These are phyloP conservation scores for Stagonosporopsis cucurbitacearum DNA, from an alignment of 2,329 filamentous ascomycete species.

Conservation along the genomic window DNA sequence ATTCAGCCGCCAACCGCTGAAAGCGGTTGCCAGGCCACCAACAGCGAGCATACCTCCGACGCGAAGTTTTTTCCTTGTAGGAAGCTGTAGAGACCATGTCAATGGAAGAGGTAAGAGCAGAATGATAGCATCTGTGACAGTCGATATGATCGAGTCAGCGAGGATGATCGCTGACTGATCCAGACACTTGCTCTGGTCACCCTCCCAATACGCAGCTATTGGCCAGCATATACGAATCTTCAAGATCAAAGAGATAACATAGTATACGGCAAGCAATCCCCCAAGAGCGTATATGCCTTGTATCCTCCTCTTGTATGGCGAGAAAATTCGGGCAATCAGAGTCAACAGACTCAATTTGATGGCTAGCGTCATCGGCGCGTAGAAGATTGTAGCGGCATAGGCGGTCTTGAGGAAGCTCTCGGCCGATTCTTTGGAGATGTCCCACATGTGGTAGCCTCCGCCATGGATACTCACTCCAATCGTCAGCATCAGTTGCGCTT, in stretches of 20 bases:
- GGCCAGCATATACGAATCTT: constrained; percentile 24
- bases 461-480: constrained; percentile 14
- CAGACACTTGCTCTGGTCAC: constrained; percentile 35
- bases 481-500: background rate
- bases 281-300: constrained; percentile 25
- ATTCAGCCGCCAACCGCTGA: constrained; percentile 39
- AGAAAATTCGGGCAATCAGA: constrained; percentile 33
- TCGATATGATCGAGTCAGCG: constrained; percentile 41
- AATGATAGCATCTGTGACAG: constrained; percentile 46
- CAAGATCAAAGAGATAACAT: constrained; percentile 7
- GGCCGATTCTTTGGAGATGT: constrained; percentile 2
- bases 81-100: constrained; percentile 39
- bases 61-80: constrained; percentile 42
- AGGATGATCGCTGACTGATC: constrained; percentile 44
- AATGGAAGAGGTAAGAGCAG: constrained; percentile 46
- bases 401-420: constrained; percentile 13
- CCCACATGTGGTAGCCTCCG: constrained; percentile 23
- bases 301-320: constrained; percentile 18
- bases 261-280: constrained; percentile 15
- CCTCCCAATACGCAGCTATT: constrained; percentile 29
- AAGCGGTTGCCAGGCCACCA: constrained; percentile 38
- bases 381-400: constrained; percentile 24
- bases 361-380: constrained; percentile 26
- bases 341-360: constrained; percentile 35
- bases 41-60: constrained; percentile 41